phyloP scores from a whole-genome alignment of 106 monocot species.

The Allium fistulosum region DNA sequence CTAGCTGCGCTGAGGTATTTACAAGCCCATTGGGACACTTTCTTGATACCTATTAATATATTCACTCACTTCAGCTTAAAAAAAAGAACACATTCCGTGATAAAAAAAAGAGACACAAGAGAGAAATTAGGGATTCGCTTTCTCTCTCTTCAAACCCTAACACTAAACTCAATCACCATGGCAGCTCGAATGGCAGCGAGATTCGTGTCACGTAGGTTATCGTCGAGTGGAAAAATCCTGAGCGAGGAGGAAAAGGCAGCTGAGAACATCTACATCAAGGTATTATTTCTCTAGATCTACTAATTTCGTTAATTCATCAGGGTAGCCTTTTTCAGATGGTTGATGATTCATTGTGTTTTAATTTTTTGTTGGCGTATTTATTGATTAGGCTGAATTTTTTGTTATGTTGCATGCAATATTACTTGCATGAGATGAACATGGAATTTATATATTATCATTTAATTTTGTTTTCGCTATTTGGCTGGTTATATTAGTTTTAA shows the following conservation, averaged over 20 bases:
- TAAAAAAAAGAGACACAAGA: too few species aligned
- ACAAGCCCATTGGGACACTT: too few species aligned
- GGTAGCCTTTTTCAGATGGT: background rate
- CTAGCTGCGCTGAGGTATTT: too few species aligned
- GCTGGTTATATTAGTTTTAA: too few species aligned
- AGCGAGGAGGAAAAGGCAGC: constrained; percentile 66
- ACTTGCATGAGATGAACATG: too few species aligned
- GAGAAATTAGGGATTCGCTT: too few species aligned
- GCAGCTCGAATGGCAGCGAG: constrained; percentile 25
- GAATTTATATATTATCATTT: too few species aligned
- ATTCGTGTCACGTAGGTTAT: constrained; percentile 22
- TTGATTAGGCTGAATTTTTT: background rate
- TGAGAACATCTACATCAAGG: constrained; percentile 75
- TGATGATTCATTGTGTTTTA: background rate
- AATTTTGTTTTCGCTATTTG: too few species aligned
- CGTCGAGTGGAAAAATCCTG: constrained; percentile 42
- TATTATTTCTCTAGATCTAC: constrained; percentile 9
- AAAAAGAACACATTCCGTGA: too few species aligned
- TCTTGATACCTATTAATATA: too few species aligned
- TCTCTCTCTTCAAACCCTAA: background rate
- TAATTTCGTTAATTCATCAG: background rate
- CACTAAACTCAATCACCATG: constrained; percentile 2
- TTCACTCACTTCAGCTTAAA: too few species aligned
- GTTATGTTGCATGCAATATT: background rate
- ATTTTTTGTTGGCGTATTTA: background rate